Evolutionary conservation across 2,329 filamentous ascomycete genomes (phyloP).

Genomic region (Grosmannia penicillata): DNA sequence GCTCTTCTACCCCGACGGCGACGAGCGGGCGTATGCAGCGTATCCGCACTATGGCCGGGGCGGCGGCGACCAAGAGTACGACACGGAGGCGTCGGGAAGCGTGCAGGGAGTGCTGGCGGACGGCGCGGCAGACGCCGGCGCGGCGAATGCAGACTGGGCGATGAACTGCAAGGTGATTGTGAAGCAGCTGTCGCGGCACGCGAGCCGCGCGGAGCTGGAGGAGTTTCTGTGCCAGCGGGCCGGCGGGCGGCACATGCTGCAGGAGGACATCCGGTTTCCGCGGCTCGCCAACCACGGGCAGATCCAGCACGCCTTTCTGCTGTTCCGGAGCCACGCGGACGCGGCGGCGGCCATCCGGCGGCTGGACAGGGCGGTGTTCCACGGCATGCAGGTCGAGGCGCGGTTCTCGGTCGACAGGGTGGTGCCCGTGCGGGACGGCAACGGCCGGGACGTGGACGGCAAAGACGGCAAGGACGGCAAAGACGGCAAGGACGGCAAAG

Average conservation of each 20-base stretch:
- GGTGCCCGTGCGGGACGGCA: neutral
- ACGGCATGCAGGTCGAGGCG: conserved; percentile 4
- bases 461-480: neutral
- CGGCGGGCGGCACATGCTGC: conserved; percentile 5
- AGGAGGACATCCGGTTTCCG: conserved; percentile 6
- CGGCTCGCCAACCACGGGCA: neutral
- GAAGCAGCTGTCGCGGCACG: conserved; percentile 7
- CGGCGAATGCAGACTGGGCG: neutral
- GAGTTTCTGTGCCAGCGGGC: neutral
- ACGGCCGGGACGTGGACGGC: neutral
- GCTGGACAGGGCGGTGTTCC: conserved; percentile 1
- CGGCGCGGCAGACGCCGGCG: too few species aligned
- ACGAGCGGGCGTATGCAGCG: too few species aligned
- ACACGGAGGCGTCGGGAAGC: too few species aligned
- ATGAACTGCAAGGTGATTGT: conserved; percentile 6
- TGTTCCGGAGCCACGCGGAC: conserved; percentile 4
- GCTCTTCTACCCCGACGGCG: too few species aligned
- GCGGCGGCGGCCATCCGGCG: conserved; percentile 1
- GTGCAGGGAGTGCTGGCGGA: too few species aligned
- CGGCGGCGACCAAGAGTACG: too few species aligned
- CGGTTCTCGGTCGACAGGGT: conserved; percentile 5
- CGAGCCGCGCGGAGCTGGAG: conserved; percentile 2
- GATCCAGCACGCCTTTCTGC: conserved; percentile 4
- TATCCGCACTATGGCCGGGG: too few species aligned
- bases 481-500: neutral